A percentile compares a stretch with the other conserved stretches of the same genome.
phyloP scores from a whole-genome alignment of 495 filamentous ascomycete genomes.

The Podospora didyma region DNA sequence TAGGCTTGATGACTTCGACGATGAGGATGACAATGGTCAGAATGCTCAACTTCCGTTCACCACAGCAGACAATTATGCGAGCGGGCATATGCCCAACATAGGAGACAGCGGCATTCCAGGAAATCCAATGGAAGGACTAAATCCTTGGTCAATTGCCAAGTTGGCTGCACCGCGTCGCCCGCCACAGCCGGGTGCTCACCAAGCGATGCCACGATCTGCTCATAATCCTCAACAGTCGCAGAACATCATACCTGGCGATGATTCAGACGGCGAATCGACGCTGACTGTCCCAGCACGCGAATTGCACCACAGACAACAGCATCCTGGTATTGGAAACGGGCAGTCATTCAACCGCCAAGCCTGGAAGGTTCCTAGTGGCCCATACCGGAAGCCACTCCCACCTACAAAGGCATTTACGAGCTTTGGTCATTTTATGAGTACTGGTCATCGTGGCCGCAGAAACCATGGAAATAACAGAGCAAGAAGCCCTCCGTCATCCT shows the following conservation, averaged over 20 bases:
- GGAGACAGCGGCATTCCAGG: neutral
- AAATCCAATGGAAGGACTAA: slow-evolving; percentile 16
- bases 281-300: neutral
- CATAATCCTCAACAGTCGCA: neutral
- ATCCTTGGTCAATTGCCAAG: slow-evolving; percentile 26
- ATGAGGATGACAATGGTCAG: neutral
- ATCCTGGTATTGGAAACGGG: neutral
- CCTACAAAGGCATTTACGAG: neutral
- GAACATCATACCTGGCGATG: neutral
- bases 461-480: neutral
- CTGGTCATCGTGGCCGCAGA: neutral
- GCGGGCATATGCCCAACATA: neutral
- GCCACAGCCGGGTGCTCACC: neutral
- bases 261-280: neutral
- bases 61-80: too few relatives aligned
- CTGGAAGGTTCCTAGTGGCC: neutral
- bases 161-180: neutral
- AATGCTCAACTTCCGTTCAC: neutral
- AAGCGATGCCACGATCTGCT: neutral
- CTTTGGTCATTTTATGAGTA: too few relatives aligned
- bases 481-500: neutral
- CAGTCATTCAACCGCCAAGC: neutral
- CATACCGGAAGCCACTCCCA: slow-evolving; percentile 12
- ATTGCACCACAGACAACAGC: neutral
- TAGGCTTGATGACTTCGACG: slow-evolving; percentile 8